Evolutionary conservation across 331 rosid species (phyloP).

Genomic region (Arachis monticola): DNA sequence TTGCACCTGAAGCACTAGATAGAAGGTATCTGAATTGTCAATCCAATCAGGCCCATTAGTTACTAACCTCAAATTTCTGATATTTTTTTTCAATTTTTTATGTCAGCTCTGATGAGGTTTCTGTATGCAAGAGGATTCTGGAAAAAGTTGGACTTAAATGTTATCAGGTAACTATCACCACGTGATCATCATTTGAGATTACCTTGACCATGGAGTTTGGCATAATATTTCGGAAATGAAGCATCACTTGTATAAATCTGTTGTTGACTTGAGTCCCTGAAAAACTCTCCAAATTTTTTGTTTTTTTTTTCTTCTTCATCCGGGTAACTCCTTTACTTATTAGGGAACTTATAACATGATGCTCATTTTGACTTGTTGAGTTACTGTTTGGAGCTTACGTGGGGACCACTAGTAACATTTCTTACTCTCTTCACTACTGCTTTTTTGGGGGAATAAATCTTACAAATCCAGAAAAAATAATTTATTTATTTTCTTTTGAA

Average conservation of each 20-base stretch:
- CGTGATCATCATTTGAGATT: constrained; percentile 31
- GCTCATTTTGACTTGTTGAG: constrained; percentile 15
- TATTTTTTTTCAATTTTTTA: constrained; percentile 32
- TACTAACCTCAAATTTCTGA: constrained; percentile 37
- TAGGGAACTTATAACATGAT: constrained; percentile 16
- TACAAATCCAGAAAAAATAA: constrained; percentile 9
- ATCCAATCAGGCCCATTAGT: constrained; percentile 34
- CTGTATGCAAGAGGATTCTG: constrained; percentile 85
- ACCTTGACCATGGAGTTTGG: constrained; percentile 28
- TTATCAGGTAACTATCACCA: constrained; percentile 75
- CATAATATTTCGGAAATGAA: constrained; percentile 19
- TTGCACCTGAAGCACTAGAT: constrained; percentile 88
- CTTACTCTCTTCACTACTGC: constrained; percentile 23
- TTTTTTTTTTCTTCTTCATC: neutral
- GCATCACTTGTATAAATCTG: constrained; percentile 12
- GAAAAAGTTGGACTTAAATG: constrained; percentile 89
- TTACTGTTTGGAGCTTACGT: constrained; percentile 33
- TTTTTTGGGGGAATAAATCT: constrained; percentile 11
- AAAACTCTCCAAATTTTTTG: constrained; percentile 3
- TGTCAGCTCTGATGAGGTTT: constrained; percentile 78
- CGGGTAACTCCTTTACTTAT: constrained; percentile 22
- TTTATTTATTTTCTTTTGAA: constrained; percentile 24
- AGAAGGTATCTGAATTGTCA: constrained; percentile 62
- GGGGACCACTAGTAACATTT: constrained; percentile 23
- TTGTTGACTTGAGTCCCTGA: constrained; percentile 2